Evolutionary conservation across 306 rosid genomes (phyloP).

Genomic region (Hippophae rhamnoides): DNA sequence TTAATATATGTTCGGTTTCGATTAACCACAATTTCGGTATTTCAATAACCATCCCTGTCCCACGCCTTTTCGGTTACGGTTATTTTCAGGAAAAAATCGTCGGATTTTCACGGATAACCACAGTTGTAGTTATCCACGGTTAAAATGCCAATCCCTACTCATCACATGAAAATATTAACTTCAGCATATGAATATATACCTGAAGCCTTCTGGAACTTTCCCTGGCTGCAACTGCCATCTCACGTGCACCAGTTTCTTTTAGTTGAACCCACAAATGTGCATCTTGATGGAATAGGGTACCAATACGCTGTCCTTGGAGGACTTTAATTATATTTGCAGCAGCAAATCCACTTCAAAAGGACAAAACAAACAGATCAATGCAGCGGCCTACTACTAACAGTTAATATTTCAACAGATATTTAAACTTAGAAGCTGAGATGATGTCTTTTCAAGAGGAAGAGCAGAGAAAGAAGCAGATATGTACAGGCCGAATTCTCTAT

Average conservation of each 20-base stretch:
- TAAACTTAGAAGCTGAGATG: not conserved
- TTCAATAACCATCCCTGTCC: no score
- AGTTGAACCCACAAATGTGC: constrained; percentile 58
- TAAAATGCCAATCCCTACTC: constrained; percentile 1
- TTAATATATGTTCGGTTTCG: no score
- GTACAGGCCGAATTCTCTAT: not conserved
- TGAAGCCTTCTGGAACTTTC: constrained; percentile 93
- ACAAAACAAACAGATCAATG: constrained; percentile 5
- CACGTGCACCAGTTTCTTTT: constrained; percentile 67
- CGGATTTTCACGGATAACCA: no score
- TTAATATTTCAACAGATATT: not conserved
- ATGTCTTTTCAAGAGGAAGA: not conserved
- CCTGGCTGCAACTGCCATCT: constrained; percentile 96
- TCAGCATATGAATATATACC: constrained; percentile 31
- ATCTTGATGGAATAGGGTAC: constrained; percentile 92
- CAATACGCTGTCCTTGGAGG: constrained; percentile 76
- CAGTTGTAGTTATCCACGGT: not conserved
- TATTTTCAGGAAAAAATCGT: no score
- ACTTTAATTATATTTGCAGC: constrained; percentile 66
- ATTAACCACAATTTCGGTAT: no score
- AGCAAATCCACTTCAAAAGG: constrained; percentile 61
- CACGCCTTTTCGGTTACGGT: no score
- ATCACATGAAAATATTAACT: not conserved
- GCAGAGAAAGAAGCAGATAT: not conserved
- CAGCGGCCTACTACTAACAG: constrained; percentile 10